Evolutionary conservation across 2,329 filamentous ascomycete genomes (phyloP), one percentile per base, ranked within the genome.

Genomic region (Cladosporium sphaerospermum): DNA sequence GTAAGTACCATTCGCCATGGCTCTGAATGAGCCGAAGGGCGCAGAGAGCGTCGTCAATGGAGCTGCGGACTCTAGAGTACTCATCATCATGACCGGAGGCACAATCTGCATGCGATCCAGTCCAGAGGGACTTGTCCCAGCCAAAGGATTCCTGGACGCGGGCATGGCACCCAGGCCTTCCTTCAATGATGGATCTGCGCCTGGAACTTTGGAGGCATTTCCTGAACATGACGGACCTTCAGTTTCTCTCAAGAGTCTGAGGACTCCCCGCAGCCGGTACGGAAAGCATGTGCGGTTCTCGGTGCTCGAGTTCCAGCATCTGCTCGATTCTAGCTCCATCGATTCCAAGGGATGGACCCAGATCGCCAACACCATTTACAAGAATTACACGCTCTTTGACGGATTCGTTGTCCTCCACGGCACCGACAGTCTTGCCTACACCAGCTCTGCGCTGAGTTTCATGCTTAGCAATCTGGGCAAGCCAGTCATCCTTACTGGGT

Each of bases 381-480:
- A 86, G 58, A 96, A 96, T 70, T 96, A 96, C 69, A 84, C 85
- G 57, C 78, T 89, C 0, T 96, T 90, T 64, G 91, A 96, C 68
- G 89, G 88, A 16, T 96, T 96, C 65, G 89, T 96, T 18, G 84
- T 96, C 39, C 82, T 95, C 33, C 90, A 96, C 69, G 90, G 90
- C 56, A 96, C 90, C 6, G 90, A 96, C 71, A 95, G 88, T 42
- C 76, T 96, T 48, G 88, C 74, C 2, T 96, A 96, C 71, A 93
- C 89, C 4, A 88, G 88, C 57, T 95, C 89, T 4, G 91, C 91
- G 3, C 77, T 96, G 54, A 93, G 88, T 61, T 96, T 96, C 73
- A 95, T 96, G 88, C 81, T 96, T 67, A 81, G 87, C 64, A 89
- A 95, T 65, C 78, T 96, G 11, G 90, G 89, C 47, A 96, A 96